Evolutionary conservation across 805 yeast species (phyloP).

Genomic region (Scheffersomyces lignosus): DNA sequence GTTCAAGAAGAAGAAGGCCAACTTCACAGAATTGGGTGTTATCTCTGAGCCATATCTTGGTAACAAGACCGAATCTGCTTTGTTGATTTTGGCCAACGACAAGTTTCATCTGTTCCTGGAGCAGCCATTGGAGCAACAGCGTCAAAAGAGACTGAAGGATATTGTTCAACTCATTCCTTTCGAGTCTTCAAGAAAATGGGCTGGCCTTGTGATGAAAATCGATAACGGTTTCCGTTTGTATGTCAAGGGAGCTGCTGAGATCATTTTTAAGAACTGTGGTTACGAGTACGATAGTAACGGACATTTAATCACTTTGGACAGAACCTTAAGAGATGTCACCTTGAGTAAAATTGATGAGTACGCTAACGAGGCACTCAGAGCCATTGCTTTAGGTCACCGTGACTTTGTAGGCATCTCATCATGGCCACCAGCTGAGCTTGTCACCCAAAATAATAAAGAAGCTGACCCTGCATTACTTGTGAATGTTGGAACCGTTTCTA

Average conservation of each 20-base stretch:
- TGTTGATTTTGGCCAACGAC: constrained; percentile 65
- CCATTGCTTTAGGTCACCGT: constrained; percentile 82
- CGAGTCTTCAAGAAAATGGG: constrained; percentile 92
- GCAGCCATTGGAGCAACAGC: constrained; percentile 44
- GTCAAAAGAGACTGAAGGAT: constrained; percentile 21
- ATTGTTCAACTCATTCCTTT: constrained; percentile 81
- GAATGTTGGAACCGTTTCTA: constrained; percentile 24
- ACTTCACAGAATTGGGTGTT: constrained; percentile 12
- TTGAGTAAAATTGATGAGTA: constrained; percentile 45
- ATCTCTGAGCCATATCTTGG: constrained; percentile 72
- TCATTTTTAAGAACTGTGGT: constrained; percentile 64
- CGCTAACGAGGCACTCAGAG: constrained; percentile 81
- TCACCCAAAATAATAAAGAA: constrained; percentile 28
- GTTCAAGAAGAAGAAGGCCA: constrained; percentile 12
- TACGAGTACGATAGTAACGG: constrained; percentile 33
- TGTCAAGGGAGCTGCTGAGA: constrained; percentile 94
- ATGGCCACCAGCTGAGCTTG: constrained; percentile 71
- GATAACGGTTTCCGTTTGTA: constrained; percentile 57
- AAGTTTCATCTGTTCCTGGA: constrained; percentile 48
- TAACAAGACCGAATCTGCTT: constrained; percentile 91
- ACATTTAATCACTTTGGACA: constrained; percentile 22
- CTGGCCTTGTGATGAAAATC: constrained; percentile 67
- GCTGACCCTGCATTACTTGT: constrained; percentile 43
- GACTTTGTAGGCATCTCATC: constrained; percentile 50
- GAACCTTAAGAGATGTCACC: constrained; percentile 27